phyloP scores from a whole-genome alignment of 164 flowering plant species.

The Cinnamomum micranthum region DNA sequence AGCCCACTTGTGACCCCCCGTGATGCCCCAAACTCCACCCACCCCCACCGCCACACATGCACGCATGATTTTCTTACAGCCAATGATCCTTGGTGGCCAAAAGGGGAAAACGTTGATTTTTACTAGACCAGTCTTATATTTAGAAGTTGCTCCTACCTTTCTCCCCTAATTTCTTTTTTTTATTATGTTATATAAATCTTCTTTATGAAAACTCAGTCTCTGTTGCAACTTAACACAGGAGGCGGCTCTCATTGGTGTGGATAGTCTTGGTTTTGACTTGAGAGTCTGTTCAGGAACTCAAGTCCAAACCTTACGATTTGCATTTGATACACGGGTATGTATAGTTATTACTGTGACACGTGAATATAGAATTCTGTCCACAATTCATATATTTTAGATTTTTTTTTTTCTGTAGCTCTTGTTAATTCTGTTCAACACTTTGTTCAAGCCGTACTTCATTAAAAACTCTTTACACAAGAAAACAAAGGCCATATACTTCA shows the following conservation, averaged over 20 bases:
- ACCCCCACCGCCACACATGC: no score
- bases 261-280: conserved; percentile 79
- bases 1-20: no score
- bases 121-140: no score
- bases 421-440: not conserved
- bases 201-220: not conserved
- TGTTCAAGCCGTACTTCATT: not conserved
- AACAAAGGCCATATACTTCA: not conserved
- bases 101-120: no score
- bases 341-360: not conserved
- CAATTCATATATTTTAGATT: not conserved
- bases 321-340: conserved; percentile 61
- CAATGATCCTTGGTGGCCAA: no score
- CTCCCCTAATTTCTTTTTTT: not conserved
- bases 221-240: conserved; percentile 47
- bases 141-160: no score
- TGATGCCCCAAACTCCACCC: no score
- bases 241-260: conserved; percentile 57
- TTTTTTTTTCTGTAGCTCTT: not conserved
- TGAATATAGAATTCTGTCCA: not conserved
- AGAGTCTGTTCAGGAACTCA: conserved; percentile 86
- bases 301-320: conserved; percentile 78
- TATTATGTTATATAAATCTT: not conserved
- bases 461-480: not conserved
- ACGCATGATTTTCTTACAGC: no score